Evolutionary conservation across 768 basidiomycete genomes (phyloP).

Genomic region (Suillus subluteus): DNA sequence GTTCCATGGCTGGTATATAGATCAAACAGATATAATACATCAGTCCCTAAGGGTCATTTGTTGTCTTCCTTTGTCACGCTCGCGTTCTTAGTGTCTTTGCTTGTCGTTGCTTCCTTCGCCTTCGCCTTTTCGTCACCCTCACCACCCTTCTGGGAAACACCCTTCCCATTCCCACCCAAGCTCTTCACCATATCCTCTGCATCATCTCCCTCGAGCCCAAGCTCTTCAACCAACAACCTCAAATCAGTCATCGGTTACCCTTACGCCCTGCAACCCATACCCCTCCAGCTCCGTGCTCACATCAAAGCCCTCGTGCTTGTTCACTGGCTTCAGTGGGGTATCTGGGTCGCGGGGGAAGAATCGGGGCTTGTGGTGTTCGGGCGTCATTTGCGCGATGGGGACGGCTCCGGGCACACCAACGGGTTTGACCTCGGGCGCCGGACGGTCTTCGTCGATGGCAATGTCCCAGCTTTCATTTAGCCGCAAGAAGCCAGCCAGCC

Average conservation of each 20-base stretch:
- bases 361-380: conserved; percentile 67
- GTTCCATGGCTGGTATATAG: conserved; percentile 3
- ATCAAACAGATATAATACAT: conserved; percentile 13
- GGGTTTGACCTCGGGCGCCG: conserved; percentile 56
- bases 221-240: conserved; percentile 66
- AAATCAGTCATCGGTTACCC: conserved; percentile 79
- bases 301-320: conserved; percentile 64
- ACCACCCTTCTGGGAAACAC: conserved; percentile 17
- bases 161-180: conserved; percentile 37
- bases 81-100: conserved; percentile 3
- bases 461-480: conserved; percentile 72
- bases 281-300: conserved; percentile 69
- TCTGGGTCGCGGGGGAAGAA: conserved; percentile 48
- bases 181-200: conserved; percentile 76
- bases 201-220: conserved; percentile 78
- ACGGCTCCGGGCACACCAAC: conserved; percentile 83
- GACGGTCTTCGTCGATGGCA: conserved; percentile 60
- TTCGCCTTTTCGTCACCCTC: conserved; percentile 16
- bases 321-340: conserved; percentile 57
- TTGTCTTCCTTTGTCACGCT: conserved; percentile 11
- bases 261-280: conserved; percentile 75
- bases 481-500: conserved; percentile 72
- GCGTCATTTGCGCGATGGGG: conserved; percentile 78
- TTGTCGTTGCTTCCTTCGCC: conserved; percentile 8
- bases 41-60: neutral